Evolutionary conservation across 208 protist species (phyloP).

Genomic region (Leishmania lainsoni): DNA sequence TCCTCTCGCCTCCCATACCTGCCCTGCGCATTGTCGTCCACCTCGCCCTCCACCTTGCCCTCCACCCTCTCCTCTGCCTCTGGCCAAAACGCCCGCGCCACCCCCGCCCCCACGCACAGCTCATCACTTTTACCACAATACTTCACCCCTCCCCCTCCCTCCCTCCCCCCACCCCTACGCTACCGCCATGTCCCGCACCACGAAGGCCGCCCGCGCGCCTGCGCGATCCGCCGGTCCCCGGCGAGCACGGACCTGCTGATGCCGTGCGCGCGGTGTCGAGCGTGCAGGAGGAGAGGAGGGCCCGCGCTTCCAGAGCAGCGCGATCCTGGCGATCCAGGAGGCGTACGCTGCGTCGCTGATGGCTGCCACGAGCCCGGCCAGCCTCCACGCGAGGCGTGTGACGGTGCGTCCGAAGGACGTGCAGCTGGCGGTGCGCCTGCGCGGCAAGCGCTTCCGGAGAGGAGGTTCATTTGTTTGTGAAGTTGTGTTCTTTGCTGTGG

Average conservation of each 20-base stretch:
- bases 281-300: constrained; percentile 71
- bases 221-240: constrained; percentile 39
- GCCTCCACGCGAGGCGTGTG: constrained; percentile 86
- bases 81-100: not conserved
- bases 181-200: constrained; percentile 95
- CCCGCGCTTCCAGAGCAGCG: constrained; percentile 87
- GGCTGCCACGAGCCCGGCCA: constrained; percentile 90
- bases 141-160: too few species aligned
- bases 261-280: constrained; percentile 40
- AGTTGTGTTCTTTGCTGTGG: not conserved
- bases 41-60: too few species aligned
- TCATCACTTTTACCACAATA: too few species aligned
- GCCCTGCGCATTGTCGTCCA: too few species aligned
- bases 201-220: constrained; percentile 94
- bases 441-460: constrained; percentile 9
- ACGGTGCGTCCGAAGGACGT: constrained; percentile 86
- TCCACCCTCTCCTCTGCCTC: not conserved
- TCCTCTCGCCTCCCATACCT: not conserved
- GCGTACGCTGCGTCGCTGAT: constrained; percentile 88
- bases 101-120: too few species aligned
- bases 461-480: not conserved
- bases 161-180: not conserved
- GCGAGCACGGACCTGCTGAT: constrained; percentile 79
- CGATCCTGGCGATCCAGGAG: constrained; percentile 88
- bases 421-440: constrained; percentile 32